Base-by-base conservation (phyloP, 345 rosid species). In the Eucalyptus marginata region DNA sequence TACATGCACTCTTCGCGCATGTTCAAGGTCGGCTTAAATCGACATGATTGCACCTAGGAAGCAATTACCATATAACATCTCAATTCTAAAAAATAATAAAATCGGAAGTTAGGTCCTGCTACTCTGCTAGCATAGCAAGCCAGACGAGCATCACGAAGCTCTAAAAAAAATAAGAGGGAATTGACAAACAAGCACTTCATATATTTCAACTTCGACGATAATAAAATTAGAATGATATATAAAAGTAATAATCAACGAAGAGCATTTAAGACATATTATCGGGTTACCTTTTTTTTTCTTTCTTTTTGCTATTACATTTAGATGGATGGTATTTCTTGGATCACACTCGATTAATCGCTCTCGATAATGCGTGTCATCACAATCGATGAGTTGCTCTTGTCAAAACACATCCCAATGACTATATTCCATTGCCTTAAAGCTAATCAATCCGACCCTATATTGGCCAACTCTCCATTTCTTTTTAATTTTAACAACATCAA, bases 391-490 rank as follows among this genome's bases (percentile, higher is more conserved):
- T n/a, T 14, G 76, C 76, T n/a, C 2, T 20, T 3, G 5, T n/a
- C 2, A 2, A 64, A 64, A 64, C 76, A n/a, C 18, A 64, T 14
- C 18, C 18, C 5, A 3, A 7, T n/a, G 7, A 15, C 33, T 64
- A 64, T n/a, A 64, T n/a, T 13, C 3, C 76, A 7, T 64, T 15
- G 5, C 5, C 36, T n/a, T 64, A 64, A 52, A 7, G 36, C 14
- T 13, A 64, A n/a, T 14, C 10, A 0, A 4, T 14, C 9, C 9
- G 2, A n/a, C 9, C 0, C 36, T 14, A 13, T 33, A n/a, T 14
- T 5, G 10, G 20, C 10, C 17, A 14, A 2, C 20, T 64, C 18
- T 64, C 10, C 5, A 7, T 6, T 7, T 14, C 16, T 12, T 64
- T 13, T 13, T 14, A 14, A 6, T 64, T 64, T 64, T 13, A 29